A percentile compares a stretch with the other conserved stretches of the same genome.
These are phyloP conservation scores for Cryptosporidium viatorum DNA, from an alignment of 169 alveolate genomes.

Conservation along the genomic window DNA sequence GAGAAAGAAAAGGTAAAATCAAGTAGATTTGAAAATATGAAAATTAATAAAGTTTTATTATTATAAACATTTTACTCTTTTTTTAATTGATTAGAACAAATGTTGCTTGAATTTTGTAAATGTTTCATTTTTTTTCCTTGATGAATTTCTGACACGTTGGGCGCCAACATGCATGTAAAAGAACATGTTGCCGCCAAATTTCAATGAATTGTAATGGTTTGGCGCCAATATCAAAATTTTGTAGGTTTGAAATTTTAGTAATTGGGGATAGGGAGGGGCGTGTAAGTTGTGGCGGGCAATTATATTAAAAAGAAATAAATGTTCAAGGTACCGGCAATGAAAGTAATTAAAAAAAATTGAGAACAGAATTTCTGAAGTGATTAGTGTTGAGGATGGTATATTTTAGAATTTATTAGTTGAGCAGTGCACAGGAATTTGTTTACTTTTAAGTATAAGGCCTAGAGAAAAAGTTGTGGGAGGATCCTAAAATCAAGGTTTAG, in stretches of 20 bases:
- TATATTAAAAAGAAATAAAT: no score
- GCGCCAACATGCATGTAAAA: not conserved
- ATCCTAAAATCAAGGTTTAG: not conserved
- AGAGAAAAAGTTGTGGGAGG: not conserved
- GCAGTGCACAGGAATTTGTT: not conserved
- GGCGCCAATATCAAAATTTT: not conserved
- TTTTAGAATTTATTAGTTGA: not conserved
- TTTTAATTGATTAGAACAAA: no score
- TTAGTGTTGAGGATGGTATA: not conserved
- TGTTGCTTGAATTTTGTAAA: no score
- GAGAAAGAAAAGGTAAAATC: no score
- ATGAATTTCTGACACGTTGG: not conserved
- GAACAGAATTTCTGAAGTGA: no score
- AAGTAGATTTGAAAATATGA: no score
- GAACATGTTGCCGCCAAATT: not conserved
- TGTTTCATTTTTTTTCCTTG: no score
- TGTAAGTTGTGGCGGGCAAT: not conserved
- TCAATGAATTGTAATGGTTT: no score
- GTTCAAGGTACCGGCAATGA: not conserved
- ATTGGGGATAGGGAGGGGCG: not conserved
- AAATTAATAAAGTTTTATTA: not conserved
- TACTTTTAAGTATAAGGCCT: not conserved
- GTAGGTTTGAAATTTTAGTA: no score
- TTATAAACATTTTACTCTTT: no score
- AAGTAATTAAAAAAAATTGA: not conserved